Conservation (phyloP, 345 rosid genomes). For the Physaria fendleri region DNA sequence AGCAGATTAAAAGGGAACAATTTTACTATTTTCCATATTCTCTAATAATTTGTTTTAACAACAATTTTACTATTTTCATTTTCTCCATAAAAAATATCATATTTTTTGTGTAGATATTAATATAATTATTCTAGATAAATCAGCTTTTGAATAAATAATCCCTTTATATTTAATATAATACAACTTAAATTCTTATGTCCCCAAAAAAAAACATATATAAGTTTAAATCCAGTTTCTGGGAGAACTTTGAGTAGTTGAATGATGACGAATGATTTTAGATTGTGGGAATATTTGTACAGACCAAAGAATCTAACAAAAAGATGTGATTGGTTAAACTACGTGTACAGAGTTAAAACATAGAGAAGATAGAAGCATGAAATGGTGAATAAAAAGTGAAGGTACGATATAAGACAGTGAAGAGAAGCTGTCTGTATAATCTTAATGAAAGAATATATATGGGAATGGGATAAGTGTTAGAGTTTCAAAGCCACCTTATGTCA, state of each 20-base stretch:
- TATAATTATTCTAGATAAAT: no score
- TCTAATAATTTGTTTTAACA: no score
- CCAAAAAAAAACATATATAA: no score
- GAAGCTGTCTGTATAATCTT: slow-evolving; percentile 28
- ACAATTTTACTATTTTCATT: no score
- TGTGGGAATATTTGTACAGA: slow-evolving; percentile 19
- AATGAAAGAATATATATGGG: slow-evolving; percentile 21
- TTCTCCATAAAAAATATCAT: no score
- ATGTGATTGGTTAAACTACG: slow-evolving; percentile 21
- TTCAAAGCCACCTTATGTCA: slow-evolving; percentile 23
- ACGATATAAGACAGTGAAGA: slow-evolving; percentile 21
- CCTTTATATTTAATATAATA: no score
- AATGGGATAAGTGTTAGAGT: slow-evolving; percentile 12
- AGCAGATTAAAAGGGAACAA: no score
- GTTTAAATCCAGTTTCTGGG: neutral
- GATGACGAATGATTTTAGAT: slow-evolving; percentile 1
- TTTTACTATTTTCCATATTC: no score
- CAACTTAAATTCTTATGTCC: no score
- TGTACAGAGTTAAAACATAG: neutral
- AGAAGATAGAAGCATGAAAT: neutral
- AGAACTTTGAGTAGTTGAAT: neutral
- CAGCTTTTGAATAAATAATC: no score
- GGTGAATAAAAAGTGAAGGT: slow-evolving; percentile 24
- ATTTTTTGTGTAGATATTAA: no score
- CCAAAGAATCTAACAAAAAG: slow-evolving; percentile 18